Conservation (phyloP, 2,329 filamentous ascomycete genomes). For the Alternaria ventricosa region DNA sequence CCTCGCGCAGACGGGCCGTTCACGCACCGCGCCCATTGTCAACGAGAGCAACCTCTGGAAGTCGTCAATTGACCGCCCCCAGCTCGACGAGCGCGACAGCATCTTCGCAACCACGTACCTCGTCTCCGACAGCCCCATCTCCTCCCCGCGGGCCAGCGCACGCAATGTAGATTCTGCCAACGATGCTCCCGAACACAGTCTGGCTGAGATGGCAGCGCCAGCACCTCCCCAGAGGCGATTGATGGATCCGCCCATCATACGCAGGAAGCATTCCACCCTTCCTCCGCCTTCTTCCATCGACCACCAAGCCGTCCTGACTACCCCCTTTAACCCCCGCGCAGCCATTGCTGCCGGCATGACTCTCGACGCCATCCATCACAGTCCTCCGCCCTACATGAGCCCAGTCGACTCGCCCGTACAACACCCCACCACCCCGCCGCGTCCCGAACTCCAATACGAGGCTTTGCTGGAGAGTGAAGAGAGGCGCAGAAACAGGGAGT, state of each 20-base stretch:
- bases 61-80: slow-evolving; percentile 53
- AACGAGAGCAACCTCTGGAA: slow-evolving; percentile 44
- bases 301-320: slow-evolving; percentile 39
- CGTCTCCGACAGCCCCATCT: slow-evolving; percentile 56
- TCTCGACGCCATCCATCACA: slow-evolving; percentile 31
- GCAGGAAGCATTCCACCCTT: slow-evolving; percentile 37
- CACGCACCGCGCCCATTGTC: slow-evolving; percentile 46
- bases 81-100: slow-evolving; percentile 67
- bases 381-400: slow-evolving; percentile 47
- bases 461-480: slow-evolving; percentile 47
- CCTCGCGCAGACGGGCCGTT: slow-evolving; percentile 47
- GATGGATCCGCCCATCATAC: slow-evolving; percentile 40
- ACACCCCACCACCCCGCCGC: slow-evolving; percentile 39
- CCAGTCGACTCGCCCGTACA: slow-evolving; percentile 46
- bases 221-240: slow-evolving; percentile 40
- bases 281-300: slow-evolving; percentile 35
- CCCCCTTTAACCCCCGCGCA: slow-evolving; percentile 40
- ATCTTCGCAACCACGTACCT: slow-evolving; percentile 69
- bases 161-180: slow-evolving; percentile 23
- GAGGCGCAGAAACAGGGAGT: slow-evolving; percentile 56
- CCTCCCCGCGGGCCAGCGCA: slow-evolving; percentile 45
- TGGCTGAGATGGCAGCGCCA: slow-evolving; percentile 40
- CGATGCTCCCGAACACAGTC: slow-evolving; percentile 36
- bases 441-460: slow-evolving; percentile 32
- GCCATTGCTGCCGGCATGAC: slow-evolving; percentile 29